These are phyloP conservation scores for Murraya koenigii DNA, from an alignment of 345 rosid genomes.

Conservation along the genomic window DNA sequence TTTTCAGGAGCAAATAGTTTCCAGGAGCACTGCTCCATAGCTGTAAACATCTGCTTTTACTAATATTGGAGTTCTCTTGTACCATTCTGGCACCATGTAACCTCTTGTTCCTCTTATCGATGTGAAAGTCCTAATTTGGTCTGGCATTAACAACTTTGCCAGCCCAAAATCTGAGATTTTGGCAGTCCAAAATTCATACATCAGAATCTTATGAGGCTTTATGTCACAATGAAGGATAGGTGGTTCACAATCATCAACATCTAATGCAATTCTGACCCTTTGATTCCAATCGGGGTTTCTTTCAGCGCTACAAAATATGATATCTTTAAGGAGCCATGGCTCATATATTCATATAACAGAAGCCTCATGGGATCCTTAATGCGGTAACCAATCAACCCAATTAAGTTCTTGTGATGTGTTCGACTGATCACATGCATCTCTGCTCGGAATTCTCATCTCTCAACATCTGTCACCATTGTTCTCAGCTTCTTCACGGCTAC, in stretches of 20 bases:
- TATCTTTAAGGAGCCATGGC: conserved; percentile 8
- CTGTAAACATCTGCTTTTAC: conserved; percentile 25
- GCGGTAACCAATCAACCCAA: conserved; percentile 10
- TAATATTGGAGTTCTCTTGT: conserved; percentile 9
- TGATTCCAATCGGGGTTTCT: not conserved
- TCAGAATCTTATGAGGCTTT: no score
- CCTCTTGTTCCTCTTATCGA: not conserved
- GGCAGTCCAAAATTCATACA: no score
- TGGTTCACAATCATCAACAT: no score
- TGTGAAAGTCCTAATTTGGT: not conserved
- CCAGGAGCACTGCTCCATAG: conserved; percentile 20
- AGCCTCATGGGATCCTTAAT: conserved; percentile 6
- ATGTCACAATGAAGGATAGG: no score
- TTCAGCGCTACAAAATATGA: not conserved
- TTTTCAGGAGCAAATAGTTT: conserved; percentile 19
- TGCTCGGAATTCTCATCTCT: not conserved
- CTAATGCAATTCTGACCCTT: conserved; percentile 9
- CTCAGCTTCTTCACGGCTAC: conserved; percentile 8
- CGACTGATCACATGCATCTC: conserved; percentile 8
- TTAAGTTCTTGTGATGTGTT: conserved; percentile 14
- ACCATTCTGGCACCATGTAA: conserved; percentile 22
- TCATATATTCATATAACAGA: conserved; percentile 10
- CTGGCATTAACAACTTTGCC: no score
- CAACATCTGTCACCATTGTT: not conserved
- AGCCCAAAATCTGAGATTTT: no score